A percentile compares a stretch with the other conserved stretches of the same genome.
These are phyloP conservation scores for Plasmodium gonderi DNA, from an alignment of 169 alveolate genomes.

Conservation along the genomic window DNA sequence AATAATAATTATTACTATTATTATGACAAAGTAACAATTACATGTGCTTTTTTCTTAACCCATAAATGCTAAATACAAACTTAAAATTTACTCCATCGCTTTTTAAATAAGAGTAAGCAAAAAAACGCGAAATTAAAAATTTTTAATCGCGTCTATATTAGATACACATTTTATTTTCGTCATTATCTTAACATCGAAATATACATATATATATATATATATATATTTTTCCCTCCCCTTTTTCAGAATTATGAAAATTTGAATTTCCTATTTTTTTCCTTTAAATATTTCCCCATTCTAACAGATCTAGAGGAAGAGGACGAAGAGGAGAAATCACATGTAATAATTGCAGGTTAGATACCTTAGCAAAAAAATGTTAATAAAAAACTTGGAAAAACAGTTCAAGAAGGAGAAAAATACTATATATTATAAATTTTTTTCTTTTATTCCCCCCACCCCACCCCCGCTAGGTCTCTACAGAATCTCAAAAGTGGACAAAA, in stretches of 20 bases:
- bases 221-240: neutral
- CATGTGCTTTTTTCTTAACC: neutral
- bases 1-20: neutral
- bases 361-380: neutral
- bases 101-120: conserved; percentile 28
- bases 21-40: neutral
- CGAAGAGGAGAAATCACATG: conserved; percentile 9
- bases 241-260: conserved; percentile 7
- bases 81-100: neutral
- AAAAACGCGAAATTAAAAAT: neutral
- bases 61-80: neutral
- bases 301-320: conserved; percentile 8
- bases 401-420: neutral
- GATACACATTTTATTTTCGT: neutral
- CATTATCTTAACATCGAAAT: neutral
- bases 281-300: neutral
- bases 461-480: conserved; percentile 42
- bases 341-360: conserved; percentile 55
- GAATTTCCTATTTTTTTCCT: neutral
- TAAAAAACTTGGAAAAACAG: neutral
- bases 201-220: neutral
- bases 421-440: neutral
- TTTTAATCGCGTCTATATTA: neutral
- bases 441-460: neutral
- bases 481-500: conserved; percentile 5